These are phyloP conservation scores for Dactylella cylindrospora DNA, from an alignment of 2,329 filamentous ascomycete genomes.

Conservation along the genomic window DNA sequence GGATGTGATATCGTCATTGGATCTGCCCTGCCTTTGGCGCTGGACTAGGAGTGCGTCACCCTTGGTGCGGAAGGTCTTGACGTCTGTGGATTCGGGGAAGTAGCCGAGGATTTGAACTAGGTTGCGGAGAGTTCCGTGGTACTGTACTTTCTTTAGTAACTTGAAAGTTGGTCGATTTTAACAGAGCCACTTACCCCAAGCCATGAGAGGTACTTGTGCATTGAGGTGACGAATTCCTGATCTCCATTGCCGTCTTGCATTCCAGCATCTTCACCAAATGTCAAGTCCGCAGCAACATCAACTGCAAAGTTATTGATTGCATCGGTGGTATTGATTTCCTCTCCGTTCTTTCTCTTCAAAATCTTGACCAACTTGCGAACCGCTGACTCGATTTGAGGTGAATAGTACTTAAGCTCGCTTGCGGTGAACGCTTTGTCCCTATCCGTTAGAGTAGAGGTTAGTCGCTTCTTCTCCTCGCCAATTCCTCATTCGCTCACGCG, in stretches of 20 bases:
- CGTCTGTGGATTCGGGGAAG: conserved; percentile 9
- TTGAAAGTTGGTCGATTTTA: neutral
- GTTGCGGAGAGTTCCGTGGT: conserved; percentile 30
- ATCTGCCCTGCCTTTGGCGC: conserved; percentile 16
- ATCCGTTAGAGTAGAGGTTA: too few species aligned
- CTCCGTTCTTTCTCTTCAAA: conserved; percentile 19
- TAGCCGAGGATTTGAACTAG: conserved; percentile 21
- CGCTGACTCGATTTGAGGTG: conserved; percentile 11
- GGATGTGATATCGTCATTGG: conserved; percentile 26
- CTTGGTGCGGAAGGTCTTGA: conserved; percentile 16
- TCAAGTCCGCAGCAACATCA: conserved; percentile 20
- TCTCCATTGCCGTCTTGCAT: conserved; percentile 22
- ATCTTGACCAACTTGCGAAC: conserved; percentile 16
- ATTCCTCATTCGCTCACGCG: too few species aligned
- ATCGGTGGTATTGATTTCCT: conserved; percentile 16
- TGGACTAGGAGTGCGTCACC: conserved; percentile 29
- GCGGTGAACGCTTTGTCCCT: conserved; percentile 27
- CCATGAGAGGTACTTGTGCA: conserved; percentile 29
- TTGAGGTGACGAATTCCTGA: conserved; percentile 2
- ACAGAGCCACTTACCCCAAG: conserved; percentile 11
- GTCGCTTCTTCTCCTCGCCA: too few species aligned
- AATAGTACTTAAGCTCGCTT: conserved; percentile 18
- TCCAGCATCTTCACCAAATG: conserved; percentile 24
- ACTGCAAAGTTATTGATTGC: conserved; percentile 31
- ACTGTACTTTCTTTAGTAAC: neutral